phyloP scores from a whole-genome alignment of 2,329 filamentous ascomycete genomes.

The Alternaria rosae region DNA sequence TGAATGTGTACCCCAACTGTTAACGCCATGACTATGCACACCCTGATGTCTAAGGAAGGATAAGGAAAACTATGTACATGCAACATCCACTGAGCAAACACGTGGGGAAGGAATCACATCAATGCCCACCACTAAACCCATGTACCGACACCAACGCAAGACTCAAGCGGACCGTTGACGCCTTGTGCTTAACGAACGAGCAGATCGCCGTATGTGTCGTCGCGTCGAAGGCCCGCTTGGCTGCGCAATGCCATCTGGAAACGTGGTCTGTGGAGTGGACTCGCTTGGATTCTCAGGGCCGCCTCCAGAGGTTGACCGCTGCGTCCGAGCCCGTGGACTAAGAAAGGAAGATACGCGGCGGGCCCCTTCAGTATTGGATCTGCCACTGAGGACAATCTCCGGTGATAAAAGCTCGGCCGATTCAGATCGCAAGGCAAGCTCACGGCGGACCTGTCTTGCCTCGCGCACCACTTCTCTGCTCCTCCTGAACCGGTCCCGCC shows the following conservation, averaged over 20 bases:
- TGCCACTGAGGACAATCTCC: neutral
- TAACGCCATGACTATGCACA: conserved; percentile 1
- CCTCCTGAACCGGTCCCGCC: conserved; percentile 2
- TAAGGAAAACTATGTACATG: neutral
- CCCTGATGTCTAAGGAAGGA: neutral
- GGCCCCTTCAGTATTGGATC: neutral
- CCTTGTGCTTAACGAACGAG: neutral
- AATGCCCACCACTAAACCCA: conserved; percentile 1
- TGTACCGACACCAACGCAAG: conserved; percentile 2
- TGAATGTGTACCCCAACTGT: neutral
- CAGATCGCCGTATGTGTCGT: conserved; percentile 7
- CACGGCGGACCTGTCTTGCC: neutral
- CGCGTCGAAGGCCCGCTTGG: neutral
- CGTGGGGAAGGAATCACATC: conserved; percentile 1
- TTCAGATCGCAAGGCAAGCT: neutral
- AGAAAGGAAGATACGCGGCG: conserved; percentile 8
- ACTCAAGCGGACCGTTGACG: conserved; percentile 12
- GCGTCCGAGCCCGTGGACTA: neutral
- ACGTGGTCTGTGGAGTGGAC: conserved; percentile 5
- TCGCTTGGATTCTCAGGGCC: conserved; percentile 10
- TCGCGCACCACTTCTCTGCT: conserved; percentile 6
- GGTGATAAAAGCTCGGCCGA: neutral
- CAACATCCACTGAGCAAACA: conserved; percentile 4
- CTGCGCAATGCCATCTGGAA: conserved; percentile 3
- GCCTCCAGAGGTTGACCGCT: conserved; percentile 3